Base-by-base conservation (phyloP, 495 filamentous ascomycete genomes). In the Jackrogersella multiformis region DNA sequence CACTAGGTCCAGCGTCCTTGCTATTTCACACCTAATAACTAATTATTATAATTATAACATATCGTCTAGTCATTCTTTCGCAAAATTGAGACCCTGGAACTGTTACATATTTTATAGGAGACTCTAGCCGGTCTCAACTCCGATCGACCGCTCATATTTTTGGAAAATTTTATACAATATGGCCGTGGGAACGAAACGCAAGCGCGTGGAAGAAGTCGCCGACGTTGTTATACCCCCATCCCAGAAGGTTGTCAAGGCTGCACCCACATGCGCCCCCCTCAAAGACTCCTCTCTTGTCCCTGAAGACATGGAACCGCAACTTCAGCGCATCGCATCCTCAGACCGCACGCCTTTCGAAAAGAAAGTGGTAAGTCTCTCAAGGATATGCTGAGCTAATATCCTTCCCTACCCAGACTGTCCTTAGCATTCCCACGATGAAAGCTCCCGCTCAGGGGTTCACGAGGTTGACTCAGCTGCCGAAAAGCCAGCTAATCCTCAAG, bases 301-400 rank as follows among this genome's bases (percentile, higher is more conserved):
- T 12, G 71, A 71, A 62, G 68, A 68, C 56, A 76, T 76, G 72
- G 54, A 66, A 18, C 52, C 68, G 0, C 73, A 74, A 21, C 70
- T 72, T 10, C 57, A 56, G 49, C 76, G 73, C 55, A 79, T 81
- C 66, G 72, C 70, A 4, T 57, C 64, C n/a, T 74, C 74, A 23
- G 78, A 76, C 38, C 80, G 84, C 32, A 86, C 87, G 20, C 74
- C 79, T 49, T 85, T 82, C 76, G 84, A 85, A 65, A 83, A 85
- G 54, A 81, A 83, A 68, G 84, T 90, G 42, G 67, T 70, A 48
- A 53, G 67, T 65, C 12, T 46, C n/a, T 5, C 16, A 15, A 35
- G 10, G 24, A 21, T 4, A n/a, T n/a, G n/a, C 44, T 15, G 32
- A 20, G 10, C 13, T 12, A n/a, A n/a, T 8, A 1, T 36, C 48